Evolutionary conservation across 1,284 basidiomycete genomes (phyloP).

Genomic region (Meripilus lineatus): DNA sequence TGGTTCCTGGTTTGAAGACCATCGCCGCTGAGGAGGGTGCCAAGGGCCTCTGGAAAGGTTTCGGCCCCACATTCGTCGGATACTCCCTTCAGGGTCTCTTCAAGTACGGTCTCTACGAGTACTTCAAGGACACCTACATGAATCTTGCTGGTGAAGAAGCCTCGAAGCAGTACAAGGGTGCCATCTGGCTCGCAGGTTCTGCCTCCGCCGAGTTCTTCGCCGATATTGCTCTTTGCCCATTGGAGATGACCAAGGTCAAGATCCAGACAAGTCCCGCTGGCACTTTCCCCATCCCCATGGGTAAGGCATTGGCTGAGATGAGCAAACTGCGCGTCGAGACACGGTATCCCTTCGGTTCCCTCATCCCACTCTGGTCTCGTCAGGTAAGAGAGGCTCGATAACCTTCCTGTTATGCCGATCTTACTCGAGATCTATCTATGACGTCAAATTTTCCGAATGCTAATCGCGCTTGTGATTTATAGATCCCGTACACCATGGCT

Average conservation of each 20-base stretch:
- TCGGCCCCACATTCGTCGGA: constrained; percentile 88
- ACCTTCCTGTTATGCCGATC: neutral
- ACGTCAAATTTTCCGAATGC: neutral
- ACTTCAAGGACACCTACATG: constrained; percentile 92
- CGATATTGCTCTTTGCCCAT: constrained; percentile 80
- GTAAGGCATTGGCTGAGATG: constrained; percentile 68
- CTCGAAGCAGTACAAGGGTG: constrained; percentile 84
- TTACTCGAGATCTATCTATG: neutral
- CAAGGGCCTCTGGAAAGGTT: constrained; percentile 88
- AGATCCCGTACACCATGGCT: constrained; percentile 87
- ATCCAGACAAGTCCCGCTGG: constrained; percentile 72
- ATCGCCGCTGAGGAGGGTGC: constrained; percentile 82
- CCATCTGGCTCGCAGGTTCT: constrained; percentile 92
- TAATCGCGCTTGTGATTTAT: neutral
- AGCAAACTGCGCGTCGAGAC: constrained; percentile 56
- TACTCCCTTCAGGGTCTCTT: constrained; percentile 96
- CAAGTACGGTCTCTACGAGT: constrained; percentile 96
- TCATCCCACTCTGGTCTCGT: constrained; percentile 80
- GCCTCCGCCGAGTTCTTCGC: constrained; percentile 95
- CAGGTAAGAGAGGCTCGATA: constrained; percentile 59
- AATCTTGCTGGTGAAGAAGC: constrained; percentile 83
- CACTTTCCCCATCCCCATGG: constrained; percentile 71
- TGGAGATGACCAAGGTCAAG: constrained; percentile 85
- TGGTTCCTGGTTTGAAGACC: constrained; percentile 66
- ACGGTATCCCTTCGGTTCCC: constrained; percentile 76